These are phyloP conservation scores for Colletotrichum endophyticum DNA, from an alignment of 2,329 filamentous ascomycete genomes.

Conservation along the genomic window DNA sequence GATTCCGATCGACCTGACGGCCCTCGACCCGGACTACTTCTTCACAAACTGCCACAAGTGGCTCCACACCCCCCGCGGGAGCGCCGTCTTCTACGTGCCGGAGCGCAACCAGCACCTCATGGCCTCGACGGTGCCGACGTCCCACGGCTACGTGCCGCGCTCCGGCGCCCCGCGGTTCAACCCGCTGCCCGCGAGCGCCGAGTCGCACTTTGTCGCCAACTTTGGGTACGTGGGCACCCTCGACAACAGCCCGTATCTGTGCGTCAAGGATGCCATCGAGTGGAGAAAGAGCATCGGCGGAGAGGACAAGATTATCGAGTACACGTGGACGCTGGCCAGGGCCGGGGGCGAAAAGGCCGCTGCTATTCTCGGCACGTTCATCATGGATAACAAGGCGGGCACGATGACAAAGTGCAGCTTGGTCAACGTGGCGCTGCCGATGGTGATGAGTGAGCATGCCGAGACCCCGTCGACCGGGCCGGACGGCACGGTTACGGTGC, in stretches of 20 bases:
- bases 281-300: conserved; percentile 76
- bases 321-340: conserved; percentile 66
- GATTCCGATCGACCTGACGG: conserved; percentile 70
- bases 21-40: conserved; percentile 82
- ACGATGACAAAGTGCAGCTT: conserved; percentile 72
- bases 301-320: conserved; percentile 71
- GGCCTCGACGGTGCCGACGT: conserved; percentile 77
- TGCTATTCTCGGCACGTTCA: conserved; percentile 67
- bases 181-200: conserved; percentile 48
- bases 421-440: conserved; percentile 75
- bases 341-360: conserved; percentile 68
- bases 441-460: conserved; percentile 43
- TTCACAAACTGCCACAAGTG: conserved; percentile 91
- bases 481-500: conserved; percentile 29
- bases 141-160: conserved; percentile 72
- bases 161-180: conserved; percentile 29
- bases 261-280: conserved; percentile 71
- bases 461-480: conserved; percentile 19
- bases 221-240: conserved; percentile 82
- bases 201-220: conserved; percentile 67
- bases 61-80: conserved; percentile 81
- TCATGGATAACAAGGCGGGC: conserved; percentile 69
- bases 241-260: conserved; percentile 75
- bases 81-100: conserved; percentile 82
- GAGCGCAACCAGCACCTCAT: conserved; percentile 77